Base-by-base conservation (phyloP, 441 rosid genomes). In the Gossypium trilobum region DNA sequence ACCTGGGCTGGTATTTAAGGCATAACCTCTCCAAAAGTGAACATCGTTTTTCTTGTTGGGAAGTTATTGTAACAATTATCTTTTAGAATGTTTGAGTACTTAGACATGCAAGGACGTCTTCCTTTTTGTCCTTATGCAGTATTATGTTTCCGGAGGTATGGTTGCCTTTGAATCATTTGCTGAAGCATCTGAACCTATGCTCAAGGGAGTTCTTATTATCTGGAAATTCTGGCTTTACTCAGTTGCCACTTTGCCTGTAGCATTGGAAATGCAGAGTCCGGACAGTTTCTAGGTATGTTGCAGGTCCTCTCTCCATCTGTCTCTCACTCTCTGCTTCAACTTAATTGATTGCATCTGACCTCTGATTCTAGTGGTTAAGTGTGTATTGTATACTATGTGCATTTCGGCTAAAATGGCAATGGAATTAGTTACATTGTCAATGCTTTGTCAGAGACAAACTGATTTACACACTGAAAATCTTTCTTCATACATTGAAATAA, bases 401-500 rank as follows among this genome's bases (percentile, higher is more conserved):
- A 20, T 39, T 4, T 25, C 19, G 14, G 27, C 8, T 1, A 11
- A 36, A 33, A 16, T 9, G 25, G 7, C 10, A 17, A 17, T 8
- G 23, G 3, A 33, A 33, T 36, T 62, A 17, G 17, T 17, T 31
- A 33, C 16, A 62, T 36, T 62, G 50, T 36, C n/a, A 17, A 36
- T 17, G n/a, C 50, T 8, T 33, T 62, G 9, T 33, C 25, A 6
- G 42, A 59, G 46, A 31, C 17, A 11, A 23, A 48, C 70, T 67
- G 59, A 50, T 67, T 50, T 66, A 46, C 70, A 67, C 58, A 6
- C 71, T 42, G 13, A 5, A 58, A 52, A 25, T 17, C 16, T 59
- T 58, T 42, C 52, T 71, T 56, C 60, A 58, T 71, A 71, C 25
- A 71, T 54, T 31, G 61, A 70, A 71, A 39, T 63, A 71, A 42